Conservation (phyloP, 345 rosid genomes). For the Gossypium herbaceum region DNA sequence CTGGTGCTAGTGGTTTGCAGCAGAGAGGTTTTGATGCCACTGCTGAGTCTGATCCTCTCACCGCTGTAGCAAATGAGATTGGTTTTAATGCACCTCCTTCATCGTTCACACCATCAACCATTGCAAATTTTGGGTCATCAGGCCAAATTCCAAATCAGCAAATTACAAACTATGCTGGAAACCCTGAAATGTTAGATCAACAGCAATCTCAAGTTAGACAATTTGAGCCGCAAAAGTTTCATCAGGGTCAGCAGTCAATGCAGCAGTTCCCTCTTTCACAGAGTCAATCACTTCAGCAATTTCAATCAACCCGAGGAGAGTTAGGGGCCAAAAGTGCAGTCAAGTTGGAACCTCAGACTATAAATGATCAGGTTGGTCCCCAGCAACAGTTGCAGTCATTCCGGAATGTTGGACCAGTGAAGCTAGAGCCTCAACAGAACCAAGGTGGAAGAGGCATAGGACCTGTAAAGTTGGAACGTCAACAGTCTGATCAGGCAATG, state of each 20-base stretch:
- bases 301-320: conserved; percentile 49
- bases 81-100: conserved; percentile 48
- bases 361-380: conserved; percentile 49
- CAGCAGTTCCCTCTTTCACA: conserved; percentile 55
- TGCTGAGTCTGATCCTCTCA: conserved; percentile 55
- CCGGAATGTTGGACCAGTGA: conserved; percentile 46
- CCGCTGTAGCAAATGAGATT: conserved; percentile 54
- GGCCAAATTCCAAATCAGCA: conserved; percentile 60
- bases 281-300: conserved; percentile 43
- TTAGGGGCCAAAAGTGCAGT: conserved; percentile 44
- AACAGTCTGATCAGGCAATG: conserved; percentile 48
- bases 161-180: conserved; percentile 39
- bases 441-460: conserved; percentile 42
- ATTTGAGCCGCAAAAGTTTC: conserved; percentile 50
- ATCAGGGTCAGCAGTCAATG: conserved; percentile 51
- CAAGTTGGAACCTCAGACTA: conserved; percentile 57
- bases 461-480: conserved; percentile 51
- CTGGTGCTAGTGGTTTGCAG: conserved; percentile 45
- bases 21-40: conserved; percentile 45
- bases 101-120: conserved; percentile 42
- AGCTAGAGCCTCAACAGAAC: conserved; percentile 53
- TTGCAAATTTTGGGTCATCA: conserved; percentile 44
- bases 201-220: conserved; percentile 44
- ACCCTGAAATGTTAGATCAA: conserved; percentile 43
- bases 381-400: conserved; percentile 44